These are phyloP conservation scores for Boletellus deceptivus DNA, from an alignment of 1,284 basidiomycete species.

Conservation along the genomic window DNA sequence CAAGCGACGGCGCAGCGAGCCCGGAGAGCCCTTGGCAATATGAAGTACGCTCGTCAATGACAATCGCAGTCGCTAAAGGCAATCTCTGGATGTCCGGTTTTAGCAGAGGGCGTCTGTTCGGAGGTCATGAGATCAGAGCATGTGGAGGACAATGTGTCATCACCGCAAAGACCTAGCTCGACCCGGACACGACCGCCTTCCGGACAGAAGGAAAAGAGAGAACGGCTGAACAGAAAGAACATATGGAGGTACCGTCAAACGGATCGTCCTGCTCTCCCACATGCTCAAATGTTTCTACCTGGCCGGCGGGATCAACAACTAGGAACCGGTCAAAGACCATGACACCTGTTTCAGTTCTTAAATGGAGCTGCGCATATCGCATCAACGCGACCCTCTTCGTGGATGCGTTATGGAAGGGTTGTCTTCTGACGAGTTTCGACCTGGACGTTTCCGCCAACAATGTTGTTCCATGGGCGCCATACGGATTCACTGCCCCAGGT, in stretches of 20 bases:
- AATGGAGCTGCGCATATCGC: conserved; percentile 12
- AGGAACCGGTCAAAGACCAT: conserved; percentile 24
- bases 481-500: conserved; percentile 26
- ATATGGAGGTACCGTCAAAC: conserved; percentile 5
- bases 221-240: conserved; percentile 1
- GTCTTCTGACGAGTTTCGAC: conserved; percentile 34
- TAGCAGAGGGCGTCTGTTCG: no score
- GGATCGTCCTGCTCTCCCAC: conserved; percentile 21
- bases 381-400: conserved; percentile 22
- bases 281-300: conserved; percentile 24
- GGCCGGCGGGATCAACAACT: conserved; percentile 26
- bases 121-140: not conserved
- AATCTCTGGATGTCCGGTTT: conserved; percentile 9
- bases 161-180: conserved; percentile 3
- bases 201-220: not conserved
- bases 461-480: conserved; percentile 11
- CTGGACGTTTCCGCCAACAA: conserved; percentile 26
- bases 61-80: conserved; percentile 1
- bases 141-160: conserved; percentile 1
- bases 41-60: conserved; percentile 12
- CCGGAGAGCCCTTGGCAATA: conserved; percentile 16
- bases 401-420: conserved; percentile 32
- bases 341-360: conserved; percentile 35
- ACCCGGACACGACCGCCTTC: not conserved
- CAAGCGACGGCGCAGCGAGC: conserved; percentile 8